Base-by-base conservation (phyloP, 345 rosid genomes). In the Hypericum perforatum region DNA sequence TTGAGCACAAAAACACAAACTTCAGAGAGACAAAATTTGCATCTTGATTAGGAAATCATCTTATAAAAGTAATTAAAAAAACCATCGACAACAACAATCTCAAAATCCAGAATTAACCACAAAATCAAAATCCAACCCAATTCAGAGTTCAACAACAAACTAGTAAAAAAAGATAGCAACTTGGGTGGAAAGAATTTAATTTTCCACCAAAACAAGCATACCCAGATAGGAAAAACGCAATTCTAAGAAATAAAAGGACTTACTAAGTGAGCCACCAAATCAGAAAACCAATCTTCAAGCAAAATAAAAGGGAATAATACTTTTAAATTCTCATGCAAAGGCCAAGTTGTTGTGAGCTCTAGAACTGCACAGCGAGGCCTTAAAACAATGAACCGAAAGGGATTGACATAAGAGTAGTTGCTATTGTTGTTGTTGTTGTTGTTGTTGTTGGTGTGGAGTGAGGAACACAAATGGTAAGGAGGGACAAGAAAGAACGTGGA, bases 221-320 rank as follows among this genome's bases (percentile, higher is more conserved):
- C 57, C 67, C 70, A 57, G 60, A 32, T 43, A n/a, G 60, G 59
- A 29, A 38, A 13, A 46, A 15, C 16, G 22, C 16, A 53, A 53
- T 37, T 22, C 45, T 53, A 45, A 39, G 52, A 39, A 13, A 29
- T 37, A 54, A 11, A 50, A 51, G 49, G 37, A 57, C 43, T 47
- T 15, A 63, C 2, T 38, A 16, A 63, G 12, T 9, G 13, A 52
- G n/a, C 55, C 32, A 38, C 43, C 58, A 42, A 43, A 8, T 41
- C 54, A 50, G 16, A 1, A 41, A 9, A 7, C 16, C 36, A n/a
- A 14, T 10, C 7, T 7, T 9, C 9, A 11, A 46, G 22, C 8
- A 6, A 13, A 46, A n/a, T n/a, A 14, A 46, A 13, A 46, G 7
- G n/a, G n/a, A n/a, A 46, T 5, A 9, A 14, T 2, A 46, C 15